Conservation (phyloP, 2,329 filamentous ascomycete species). For the Clonostachys rhizophaga region DNA sequence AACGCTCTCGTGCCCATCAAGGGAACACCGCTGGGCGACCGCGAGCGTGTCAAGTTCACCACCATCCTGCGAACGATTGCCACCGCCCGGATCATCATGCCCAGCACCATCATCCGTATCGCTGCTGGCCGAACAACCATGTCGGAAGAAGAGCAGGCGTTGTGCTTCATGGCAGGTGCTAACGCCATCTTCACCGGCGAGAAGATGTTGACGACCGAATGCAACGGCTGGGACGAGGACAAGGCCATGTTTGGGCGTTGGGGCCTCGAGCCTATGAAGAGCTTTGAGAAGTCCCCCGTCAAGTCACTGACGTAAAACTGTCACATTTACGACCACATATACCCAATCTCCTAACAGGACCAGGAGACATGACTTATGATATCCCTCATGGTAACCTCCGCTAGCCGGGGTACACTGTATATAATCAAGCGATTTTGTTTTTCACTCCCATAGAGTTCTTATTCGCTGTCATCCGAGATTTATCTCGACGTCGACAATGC, state of each 20-base stretch:
- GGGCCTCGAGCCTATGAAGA: constrained; percentile 76
- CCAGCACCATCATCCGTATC: constrained; percentile 78
- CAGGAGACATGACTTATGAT: no score
- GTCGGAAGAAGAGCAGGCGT: constrained; percentile 81
- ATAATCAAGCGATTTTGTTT: no score
- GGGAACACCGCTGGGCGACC: constrained; percentile 78
- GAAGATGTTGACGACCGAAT: constrained; percentile 92
- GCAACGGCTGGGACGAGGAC: constrained; percentile 88
- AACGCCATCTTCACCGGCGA: constrained; percentile 95
- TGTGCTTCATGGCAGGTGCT: constrained; percentile 87
- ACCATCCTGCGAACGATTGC: constrained; percentile 79
- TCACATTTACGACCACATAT: no score
- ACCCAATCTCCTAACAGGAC: no score
- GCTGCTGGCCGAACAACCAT: constrained; percentile 82
- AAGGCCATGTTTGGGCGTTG: constrained; percentile 77
- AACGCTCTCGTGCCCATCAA: constrained; percentile 90
- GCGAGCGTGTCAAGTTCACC: constrained; percentile 69
- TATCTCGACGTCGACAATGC: no score
- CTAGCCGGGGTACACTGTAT: no score
- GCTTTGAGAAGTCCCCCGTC: constrained; percentile 27
- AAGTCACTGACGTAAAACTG: constrained; percentile 4
- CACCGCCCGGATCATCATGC: constrained; percentile 78
- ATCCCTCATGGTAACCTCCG: no score
- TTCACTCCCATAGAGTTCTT: no score
- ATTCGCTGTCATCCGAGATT: no score